Conservation (phyloP, 2,329 filamentous ascomycete genomes). For the Zopfia rhizophila region DNA sequence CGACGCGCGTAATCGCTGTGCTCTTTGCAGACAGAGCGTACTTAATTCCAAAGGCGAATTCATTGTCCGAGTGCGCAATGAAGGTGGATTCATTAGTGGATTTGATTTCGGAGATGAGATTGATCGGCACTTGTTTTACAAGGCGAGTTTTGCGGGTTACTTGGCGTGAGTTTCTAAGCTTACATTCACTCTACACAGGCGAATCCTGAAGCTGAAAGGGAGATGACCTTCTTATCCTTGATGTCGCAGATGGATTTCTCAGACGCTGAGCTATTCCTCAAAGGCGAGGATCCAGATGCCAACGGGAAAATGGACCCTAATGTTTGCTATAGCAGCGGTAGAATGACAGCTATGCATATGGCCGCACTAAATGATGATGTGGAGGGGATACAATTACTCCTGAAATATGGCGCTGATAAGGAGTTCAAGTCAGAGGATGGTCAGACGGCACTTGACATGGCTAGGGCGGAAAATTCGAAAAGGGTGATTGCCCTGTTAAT, state of each 20-base stretch:
- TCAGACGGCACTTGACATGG: background rate
- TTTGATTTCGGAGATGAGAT: no score
- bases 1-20: no score
- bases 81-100: no score
- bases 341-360: constrained; percentile 1
- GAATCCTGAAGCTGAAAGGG: background rate
- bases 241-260: constrained; percentile 1
- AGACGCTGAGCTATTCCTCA: background rate
- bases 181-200: background rate
- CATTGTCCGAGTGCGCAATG: no score
- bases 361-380: background rate
- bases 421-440: background rate
- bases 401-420: background rate
- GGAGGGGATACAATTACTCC: background rate
- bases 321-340: background rate
- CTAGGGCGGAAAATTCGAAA: background rate
- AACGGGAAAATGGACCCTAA: background rate
- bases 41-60: no score
- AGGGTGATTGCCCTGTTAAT: no score
- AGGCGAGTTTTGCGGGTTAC: no score
- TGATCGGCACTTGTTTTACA: no score
- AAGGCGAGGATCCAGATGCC: background rate
- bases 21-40: no score
- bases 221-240: background rate
- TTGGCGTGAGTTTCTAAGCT: no score